Percentiles rank a stretch among this genome's conserved stretches.
These are phyloP conservation scores for Sphaceloma murrayae DNA, from an alignment of 2,329 filamentous ascomycete genomes.

Conservation along the genomic window DNA sequence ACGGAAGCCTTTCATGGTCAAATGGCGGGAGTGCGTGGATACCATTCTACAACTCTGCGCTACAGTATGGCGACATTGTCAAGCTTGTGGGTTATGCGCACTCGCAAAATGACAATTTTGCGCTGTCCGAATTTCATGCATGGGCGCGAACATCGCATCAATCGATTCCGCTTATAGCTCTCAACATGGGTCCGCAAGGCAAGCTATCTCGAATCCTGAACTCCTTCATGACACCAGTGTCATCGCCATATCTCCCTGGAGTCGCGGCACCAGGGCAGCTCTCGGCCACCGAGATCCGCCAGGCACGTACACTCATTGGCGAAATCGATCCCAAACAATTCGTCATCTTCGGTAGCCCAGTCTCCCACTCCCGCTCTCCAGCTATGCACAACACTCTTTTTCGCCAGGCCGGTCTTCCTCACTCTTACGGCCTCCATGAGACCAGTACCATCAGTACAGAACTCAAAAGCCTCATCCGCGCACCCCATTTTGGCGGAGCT, in stretches of 20 bases:
- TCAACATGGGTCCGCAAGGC: constrained; percentile 87
- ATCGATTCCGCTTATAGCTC: constrained; percentile 70
- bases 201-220: constrained; percentile 88
- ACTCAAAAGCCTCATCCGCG: constrained; percentile 55
- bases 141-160: constrained; percentile 64
- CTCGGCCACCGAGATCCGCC: constrained; percentile 78
- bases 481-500: constrained; percentile 74
- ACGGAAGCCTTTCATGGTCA: constrained; percentile 70
- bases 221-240: constrained; percentile 87
- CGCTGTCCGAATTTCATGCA: constrained; percentile 69
- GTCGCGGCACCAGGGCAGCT: constrained; percentile 91
- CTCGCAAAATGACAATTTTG: constrained; percentile 74
- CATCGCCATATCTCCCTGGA: constrained; percentile 78
- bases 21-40: constrained; percentile 67
- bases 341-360: constrained; percentile 79
- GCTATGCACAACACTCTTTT: constrained; percentile 86
- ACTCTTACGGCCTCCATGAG: constrained; percentile 68
- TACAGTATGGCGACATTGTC: constrained; percentile 85
- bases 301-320: constrained; percentile 66
- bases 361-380: constrained; percentile 73
- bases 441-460: constrained; percentile 56
- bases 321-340: constrained; percentile 68
- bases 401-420: constrained; percentile 64
- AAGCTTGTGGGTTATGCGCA: constrained; percentile 82
- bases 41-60: constrained; percentile 75